Conservation (phyloP, 495 filamentous ascomycete genomes). For the Aspergillus sclerotiicarbonarius region DNA sequence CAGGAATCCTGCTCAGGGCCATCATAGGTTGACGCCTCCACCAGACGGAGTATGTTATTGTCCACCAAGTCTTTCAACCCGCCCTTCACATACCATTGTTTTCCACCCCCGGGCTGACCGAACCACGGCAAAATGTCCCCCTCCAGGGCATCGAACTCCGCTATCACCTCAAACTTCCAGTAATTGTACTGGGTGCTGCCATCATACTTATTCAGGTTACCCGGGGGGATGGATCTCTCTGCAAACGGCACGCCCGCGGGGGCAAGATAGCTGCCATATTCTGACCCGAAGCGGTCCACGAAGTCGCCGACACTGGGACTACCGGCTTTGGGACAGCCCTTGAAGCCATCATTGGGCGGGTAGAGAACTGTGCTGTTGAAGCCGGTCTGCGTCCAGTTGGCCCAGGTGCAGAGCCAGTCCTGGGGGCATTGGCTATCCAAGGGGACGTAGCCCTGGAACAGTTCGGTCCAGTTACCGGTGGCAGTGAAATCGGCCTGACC, state of each 20-base stretch:
- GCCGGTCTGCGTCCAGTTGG: neutral
- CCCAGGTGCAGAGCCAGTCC: conserved; percentile 2
- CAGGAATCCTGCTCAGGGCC: neutral
- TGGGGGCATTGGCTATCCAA: neutral
- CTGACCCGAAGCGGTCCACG: conserved; percentile 55
- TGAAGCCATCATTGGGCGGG: conserved; percentile 1
- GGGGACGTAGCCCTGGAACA: neutral
- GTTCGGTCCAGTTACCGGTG: neutral
- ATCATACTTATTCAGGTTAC: conserved; percentile 42
- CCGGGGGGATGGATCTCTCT: conserved; percentile 52
- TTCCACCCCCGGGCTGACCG: conserved; percentile 56
- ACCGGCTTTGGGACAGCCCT: neutral
- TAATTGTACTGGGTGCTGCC: conserved; percentile 53
- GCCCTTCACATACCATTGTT: conserved; percentile 32
- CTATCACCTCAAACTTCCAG: conserved; percentile 50
- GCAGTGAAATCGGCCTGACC: neutral
- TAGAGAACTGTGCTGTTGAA: neutral
- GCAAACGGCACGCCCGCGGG: conserved; percentile 51
- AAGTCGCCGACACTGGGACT: neutral
- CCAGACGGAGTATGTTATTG: neutral
- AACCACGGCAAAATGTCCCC: conserved; percentile 58
- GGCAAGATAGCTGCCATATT: conserved; percentile 43
- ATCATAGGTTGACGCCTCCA: neutral
- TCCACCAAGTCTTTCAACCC: neutral
- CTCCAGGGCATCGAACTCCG: conserved; percentile 39